phyloP scores from a whole-genome alignment of 768 basidiomycete genomes.

The Calocybe indica region DNA sequence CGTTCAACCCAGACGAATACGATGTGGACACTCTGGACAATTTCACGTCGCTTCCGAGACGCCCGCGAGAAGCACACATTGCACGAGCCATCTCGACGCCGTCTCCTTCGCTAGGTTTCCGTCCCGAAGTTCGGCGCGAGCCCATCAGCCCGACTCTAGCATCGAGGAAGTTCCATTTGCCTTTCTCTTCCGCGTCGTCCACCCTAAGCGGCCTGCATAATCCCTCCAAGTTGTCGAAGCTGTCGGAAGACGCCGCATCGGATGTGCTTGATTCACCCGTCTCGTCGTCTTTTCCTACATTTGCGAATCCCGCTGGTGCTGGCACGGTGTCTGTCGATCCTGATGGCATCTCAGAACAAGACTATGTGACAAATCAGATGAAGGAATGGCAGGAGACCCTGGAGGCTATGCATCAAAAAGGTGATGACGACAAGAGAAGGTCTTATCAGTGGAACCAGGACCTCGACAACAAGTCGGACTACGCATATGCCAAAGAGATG shows the following conservation, averaged over 20 bases:
- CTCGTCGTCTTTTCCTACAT: conserved; percentile 29
- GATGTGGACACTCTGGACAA: conserved; percentile 6
- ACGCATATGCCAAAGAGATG: too few species aligned
- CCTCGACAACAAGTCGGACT: too few species aligned
- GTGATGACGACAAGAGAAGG: too few species aligned
- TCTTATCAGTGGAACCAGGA: too few species aligned
- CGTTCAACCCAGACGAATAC: conserved; percentile 21
- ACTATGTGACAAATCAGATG: conserved; percentile 1
- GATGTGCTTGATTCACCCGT: conserved; percentile 17
- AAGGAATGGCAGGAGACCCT: conserved; percentile 10
- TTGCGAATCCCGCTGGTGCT: conserved; percentile 16
- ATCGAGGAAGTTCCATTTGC: conserved; percentile 15
- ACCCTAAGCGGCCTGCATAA: conserved; percentile 4
- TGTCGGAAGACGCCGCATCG: not conserved
- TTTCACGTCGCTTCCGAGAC: conserved; percentile 11
- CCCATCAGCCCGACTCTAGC: conserved; percentile 11
- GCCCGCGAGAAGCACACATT: conserved; percentile 7
- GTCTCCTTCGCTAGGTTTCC: conserved; percentile 3
- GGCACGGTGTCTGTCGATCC: conserved; percentile 6
- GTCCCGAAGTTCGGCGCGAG: conserved; percentile 14
- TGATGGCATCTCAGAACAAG: conserved; percentile 5
- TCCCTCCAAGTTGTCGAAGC: conserved; percentile 7
- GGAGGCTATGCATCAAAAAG: not conserved
- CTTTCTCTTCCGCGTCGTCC: conserved; percentile 9
- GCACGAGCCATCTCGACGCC: conserved; percentile 9